phyloP scores from a whole-genome alignment of 164 flowering plant genomes.

The Saururus chinensis region DNA sequence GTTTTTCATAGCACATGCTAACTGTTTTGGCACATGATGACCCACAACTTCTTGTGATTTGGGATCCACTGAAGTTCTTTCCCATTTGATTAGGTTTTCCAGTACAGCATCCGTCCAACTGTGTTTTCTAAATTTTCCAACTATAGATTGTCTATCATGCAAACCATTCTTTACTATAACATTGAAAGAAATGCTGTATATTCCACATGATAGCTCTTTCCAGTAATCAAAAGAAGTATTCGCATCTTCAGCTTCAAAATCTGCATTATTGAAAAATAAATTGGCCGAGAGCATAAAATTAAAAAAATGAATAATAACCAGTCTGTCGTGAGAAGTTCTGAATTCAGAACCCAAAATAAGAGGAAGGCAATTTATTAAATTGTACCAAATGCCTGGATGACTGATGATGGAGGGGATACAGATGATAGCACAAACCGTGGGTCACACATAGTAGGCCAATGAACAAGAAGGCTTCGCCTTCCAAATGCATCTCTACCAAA shows the following conservation, averaged over 20 bases:
- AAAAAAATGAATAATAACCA: neutral
- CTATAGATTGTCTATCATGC: constrained; percentile 3
- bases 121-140: constrained; percentile 56
- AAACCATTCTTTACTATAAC: constrained; percentile 14
- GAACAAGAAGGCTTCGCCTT: constrained; percentile 92
- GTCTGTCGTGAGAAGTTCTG: neutral
- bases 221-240: constrained; percentile 32
- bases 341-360: neutral
- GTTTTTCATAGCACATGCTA: constrained; percentile 10
- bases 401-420: constrained; percentile 48
- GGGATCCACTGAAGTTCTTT: constrained; percentile 59
- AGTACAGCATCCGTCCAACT: constrained; percentile 54
- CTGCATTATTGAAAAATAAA: constrained; percentile 21
- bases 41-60: constrained; percentile 17
- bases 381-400: constrained; percentile 33
- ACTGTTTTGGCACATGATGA: constrained; percentile 1
- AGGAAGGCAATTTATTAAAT: neutral
- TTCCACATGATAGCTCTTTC: constrained; percentile 95
- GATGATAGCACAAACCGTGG: constrained; percentile 70
- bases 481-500: constrained; percentile 98
- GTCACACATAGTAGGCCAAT: constrained; percentile 77
- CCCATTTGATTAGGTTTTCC: constrained; percentile 63
- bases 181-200: constrained; percentile 47
- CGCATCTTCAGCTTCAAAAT: constrained; percentile 25
- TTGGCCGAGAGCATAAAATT: neutral